A percentile compares a stretch with the other conserved stretches of the same genome.
phyloP scores from a whole-genome alignment of 176 grass and related monocot species.

The Tuctoria greenei region DNA sequence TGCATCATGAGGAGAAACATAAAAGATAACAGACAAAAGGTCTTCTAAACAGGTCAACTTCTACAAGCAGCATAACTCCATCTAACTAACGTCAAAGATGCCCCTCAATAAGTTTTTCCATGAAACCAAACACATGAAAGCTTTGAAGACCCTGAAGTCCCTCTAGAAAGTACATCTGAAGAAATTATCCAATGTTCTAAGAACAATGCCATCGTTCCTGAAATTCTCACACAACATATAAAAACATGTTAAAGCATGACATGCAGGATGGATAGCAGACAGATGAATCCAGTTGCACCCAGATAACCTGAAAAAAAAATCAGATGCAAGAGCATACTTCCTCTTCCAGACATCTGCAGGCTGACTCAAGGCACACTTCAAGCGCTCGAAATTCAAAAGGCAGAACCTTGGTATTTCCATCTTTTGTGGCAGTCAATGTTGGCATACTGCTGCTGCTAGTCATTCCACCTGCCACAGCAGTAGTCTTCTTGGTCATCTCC shows the following conservation, averaged over 20 bases:
- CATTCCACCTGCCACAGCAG: conserved; percentile 38
- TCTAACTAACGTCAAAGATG: neutral
- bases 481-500: conserved; percentile 55
- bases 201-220: neutral
- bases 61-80: neutral
- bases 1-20: conserved; percentile 12
- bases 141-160: neutral
- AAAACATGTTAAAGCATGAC: conserved; percentile 25
- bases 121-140: neutral
- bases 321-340: conserved; percentile 55
- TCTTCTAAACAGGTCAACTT: neutral
- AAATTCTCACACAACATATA: neutral
- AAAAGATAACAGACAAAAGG: neutral
- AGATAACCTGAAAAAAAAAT: conserved; percentile 14
- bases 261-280: neutral
- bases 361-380: conserved; percentile 93
- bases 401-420: conserved; percentile 70
- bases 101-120: neutral
- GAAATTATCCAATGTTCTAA: conserved; percentile 6
- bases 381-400: conserved; percentile 94
- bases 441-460: conserved; percentile 42
- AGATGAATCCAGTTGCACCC: conserved; percentile 11
- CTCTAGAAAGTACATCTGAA: conserved; percentile 2
- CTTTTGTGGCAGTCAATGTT: conserved; percentile 41
- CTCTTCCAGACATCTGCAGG: conserved; percentile 90